Evolutionary conservation across 768 basidiomycete species (phyloP).

Genomic region (Hypholoma fasciculare): DNA sequence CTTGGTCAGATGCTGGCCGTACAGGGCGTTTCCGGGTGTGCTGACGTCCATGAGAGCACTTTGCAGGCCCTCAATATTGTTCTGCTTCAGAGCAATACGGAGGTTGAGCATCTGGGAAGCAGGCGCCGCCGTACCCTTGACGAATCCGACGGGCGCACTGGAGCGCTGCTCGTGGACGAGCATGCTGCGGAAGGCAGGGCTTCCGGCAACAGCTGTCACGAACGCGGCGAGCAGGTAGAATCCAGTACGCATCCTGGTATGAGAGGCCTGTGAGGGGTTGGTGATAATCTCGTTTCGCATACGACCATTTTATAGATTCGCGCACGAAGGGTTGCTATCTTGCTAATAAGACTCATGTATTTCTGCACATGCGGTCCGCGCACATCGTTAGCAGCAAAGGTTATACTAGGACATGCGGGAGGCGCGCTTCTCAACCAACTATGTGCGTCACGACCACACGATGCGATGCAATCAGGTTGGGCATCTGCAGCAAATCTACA

Average conservation of each 20-base stretch:
- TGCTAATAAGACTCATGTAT: neutral
- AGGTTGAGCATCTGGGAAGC: conserved; percentile 32
- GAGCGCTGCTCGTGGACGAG: conserved; percentile 22
- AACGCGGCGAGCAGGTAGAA: conserved; percentile 12
- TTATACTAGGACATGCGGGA: neutral
- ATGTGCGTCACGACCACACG: conserved; percentile 1
- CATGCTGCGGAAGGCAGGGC: conserved; percentile 13
- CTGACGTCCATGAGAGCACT: conserved; percentile 43
- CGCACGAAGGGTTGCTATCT: neutral
- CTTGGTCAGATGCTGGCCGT: conserved; percentile 50
- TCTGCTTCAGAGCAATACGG: conserved; percentile 48
- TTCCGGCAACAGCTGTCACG: conserved; percentile 6
- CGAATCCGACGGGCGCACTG: conserved; percentile 26
- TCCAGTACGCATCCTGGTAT: conserved; percentile 9
- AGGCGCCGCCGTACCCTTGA: conserved; percentile 12
- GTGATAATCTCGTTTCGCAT: too few species aligned
- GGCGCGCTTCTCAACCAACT: neutral
- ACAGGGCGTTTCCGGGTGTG: conserved; percentile 46
- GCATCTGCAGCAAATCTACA: neutral
- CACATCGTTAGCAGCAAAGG: neutral
- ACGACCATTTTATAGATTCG: neutral
- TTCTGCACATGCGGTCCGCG: conserved; percentile 1
- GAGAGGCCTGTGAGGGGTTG: neutral
- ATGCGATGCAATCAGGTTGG: neutral
- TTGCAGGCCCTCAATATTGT: conserved; percentile 41